A percentile compares a stretch with the other conserved stretches of the same genome.
Evolutionary conservation across 768 basidiomycete species (phyloP).

Genomic region (Russula vinacea): DNA sequence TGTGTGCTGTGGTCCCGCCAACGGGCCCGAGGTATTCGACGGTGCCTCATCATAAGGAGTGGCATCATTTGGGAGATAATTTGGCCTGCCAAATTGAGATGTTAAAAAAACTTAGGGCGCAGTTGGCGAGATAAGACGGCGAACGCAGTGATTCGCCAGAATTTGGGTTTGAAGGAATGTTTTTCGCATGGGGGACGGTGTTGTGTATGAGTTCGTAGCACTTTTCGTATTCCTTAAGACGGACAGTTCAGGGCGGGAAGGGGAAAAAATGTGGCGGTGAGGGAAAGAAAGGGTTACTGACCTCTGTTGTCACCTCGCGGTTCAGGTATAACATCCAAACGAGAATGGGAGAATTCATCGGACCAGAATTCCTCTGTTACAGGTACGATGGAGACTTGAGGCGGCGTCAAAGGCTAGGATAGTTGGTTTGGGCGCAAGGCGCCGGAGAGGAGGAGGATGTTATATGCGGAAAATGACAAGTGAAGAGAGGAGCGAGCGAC

Average conservation of each 20-base stretch:
- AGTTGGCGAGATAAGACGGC: conserved; percentile 33
- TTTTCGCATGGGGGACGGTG: conserved; percentile 54
- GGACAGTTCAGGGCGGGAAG: conserved; percentile 23
- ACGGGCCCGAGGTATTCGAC: conserved; percentile 69
- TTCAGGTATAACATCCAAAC: conserved; percentile 81
- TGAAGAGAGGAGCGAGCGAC: neutral
- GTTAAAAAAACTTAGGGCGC: conserved; percentile 21
- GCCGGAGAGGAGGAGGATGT: conserved; percentile 4
- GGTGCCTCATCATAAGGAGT: conserved; percentile 81
- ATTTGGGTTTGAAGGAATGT: conserved; percentile 51
- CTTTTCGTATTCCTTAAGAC: conserved; percentile 65
- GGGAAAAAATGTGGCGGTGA: conserved; percentile 11
- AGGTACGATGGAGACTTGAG: conserved; percentile 6
- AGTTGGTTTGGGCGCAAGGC: conserved; percentile 18
- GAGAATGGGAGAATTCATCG: conserved; percentile 62
- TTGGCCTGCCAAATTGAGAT: conserved; percentile 46
- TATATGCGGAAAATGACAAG: conserved; percentile 20
- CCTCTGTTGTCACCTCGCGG: conserved; percentile 65
- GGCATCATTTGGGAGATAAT: conserved; percentile 73
- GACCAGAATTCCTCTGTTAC: neutral
- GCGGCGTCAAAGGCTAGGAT: conserved; percentile 28
- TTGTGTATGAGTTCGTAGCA: conserved; percentile 58
- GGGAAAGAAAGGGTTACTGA: conserved; percentile 34
- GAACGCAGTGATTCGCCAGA: conserved; percentile 66
- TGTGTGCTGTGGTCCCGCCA: conserved; percentile 64